Evolutionary conservation across 2,329 filamentous ascomycete genomes (phyloP).

Genomic region (Harringtonia aguacate): DNA sequence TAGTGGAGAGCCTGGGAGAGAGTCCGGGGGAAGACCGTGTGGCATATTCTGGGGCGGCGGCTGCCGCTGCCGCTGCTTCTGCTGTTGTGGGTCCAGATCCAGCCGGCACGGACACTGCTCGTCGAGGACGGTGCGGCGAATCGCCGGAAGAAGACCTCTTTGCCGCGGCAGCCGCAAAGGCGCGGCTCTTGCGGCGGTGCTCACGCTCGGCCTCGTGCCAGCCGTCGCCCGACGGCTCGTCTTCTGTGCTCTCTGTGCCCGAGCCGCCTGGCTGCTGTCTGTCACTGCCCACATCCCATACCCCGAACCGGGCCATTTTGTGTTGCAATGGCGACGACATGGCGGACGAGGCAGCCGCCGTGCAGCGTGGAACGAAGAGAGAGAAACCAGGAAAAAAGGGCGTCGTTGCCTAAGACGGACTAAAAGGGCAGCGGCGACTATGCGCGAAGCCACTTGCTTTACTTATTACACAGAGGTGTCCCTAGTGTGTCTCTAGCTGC

Average conservation of each 20-base stretch:
- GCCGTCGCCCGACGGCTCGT: background rate
- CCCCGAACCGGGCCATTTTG: conserved; percentile 6
- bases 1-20: too few relatives aligned
- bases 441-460: too few relatives aligned
- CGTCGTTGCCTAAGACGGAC: too few relatives aligned
- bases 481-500: too few relatives aligned
- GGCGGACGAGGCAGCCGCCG: background rate
- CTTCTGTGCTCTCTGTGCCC: background rate
- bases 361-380: background rate
- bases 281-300: background rate
- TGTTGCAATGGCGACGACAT: conserved; percentile 3
- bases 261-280: background rate
- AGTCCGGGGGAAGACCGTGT: too few relatives aligned
- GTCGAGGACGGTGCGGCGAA: too few relatives aligned
- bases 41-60: too few relatives aligned
- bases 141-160: background rate
- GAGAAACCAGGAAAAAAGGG: background rate
- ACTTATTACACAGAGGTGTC: too few relatives aligned
- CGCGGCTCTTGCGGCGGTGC: conserved; percentile 20
- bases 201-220: conserved; percentile 17
- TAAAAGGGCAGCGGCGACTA: too few relatives aligned
- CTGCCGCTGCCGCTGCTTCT: too few relatives aligned
- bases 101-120: too few relatives aligned
- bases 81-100: too few relatives aligned
- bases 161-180: conserved; percentile 13